phyloP scores from a whole-genome alignment of 495 filamentous ascomycete genomes.

The Hyaloscypha bicolor region DNA sequence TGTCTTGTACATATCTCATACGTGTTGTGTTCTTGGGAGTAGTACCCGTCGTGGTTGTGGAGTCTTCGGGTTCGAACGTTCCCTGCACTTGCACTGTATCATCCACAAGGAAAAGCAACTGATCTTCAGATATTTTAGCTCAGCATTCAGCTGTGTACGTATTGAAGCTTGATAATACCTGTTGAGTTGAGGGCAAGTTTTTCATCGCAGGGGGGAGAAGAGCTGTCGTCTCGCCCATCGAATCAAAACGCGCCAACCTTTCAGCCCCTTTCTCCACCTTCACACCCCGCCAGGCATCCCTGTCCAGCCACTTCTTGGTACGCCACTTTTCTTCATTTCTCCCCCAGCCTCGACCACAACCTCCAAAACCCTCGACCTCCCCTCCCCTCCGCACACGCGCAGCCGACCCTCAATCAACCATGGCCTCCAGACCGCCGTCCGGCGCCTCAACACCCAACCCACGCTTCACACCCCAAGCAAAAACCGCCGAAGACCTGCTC shows the following conservation, averaged over 20 bases:
- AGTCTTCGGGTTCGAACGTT: no score
- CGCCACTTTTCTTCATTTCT: no score
- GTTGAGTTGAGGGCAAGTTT: no score
- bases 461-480: constrained; percentile 77
- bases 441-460: constrained; percentile 50
- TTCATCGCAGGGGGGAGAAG: not conserved
- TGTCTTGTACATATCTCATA: no score
- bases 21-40: no score
- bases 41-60: no score
- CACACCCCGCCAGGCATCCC: not conserved
- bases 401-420: not conserved
- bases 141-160: no score
- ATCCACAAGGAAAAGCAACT: no score
- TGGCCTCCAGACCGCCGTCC: constrained; percentile 37
- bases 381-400: not conserved
- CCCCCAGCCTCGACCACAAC: not conserved
- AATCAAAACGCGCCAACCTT: not conserved
- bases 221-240: not conserved
- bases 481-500: constrained; percentile 86
- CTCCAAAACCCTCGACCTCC: not conserved
- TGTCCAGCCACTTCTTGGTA: not conserved
- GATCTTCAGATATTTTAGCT: no score
- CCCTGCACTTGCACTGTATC: no score
- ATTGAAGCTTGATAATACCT: no score
- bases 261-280: constrained; percentile 2